Evolutionary conservation across 2,329 filamentous ascomycete species (phyloP).

Genomic region (Atkinsonella hypoxylon): DNA sequence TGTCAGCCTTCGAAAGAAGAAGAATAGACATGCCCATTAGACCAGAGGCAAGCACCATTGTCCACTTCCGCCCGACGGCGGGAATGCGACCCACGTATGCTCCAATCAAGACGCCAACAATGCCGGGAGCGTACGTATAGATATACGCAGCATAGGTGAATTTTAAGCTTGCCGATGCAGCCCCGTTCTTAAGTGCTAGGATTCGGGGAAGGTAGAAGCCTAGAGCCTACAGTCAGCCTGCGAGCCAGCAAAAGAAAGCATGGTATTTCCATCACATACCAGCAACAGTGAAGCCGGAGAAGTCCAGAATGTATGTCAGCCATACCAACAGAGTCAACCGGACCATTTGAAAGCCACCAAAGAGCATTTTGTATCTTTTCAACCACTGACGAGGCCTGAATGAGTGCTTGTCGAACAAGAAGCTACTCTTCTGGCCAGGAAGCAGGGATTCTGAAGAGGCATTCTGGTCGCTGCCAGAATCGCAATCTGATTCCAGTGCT

Average conservation of each 20-base stretch:
- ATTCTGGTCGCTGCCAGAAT: constrained; percentile 1
- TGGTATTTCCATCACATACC: constrained; percentile 11
- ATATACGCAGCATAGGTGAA: constrained; percentile 41
- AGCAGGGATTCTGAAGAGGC: constrained; percentile 1
- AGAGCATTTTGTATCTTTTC: constrained; percentile 21
- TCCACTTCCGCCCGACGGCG: constrained; percentile 29
- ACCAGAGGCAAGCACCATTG: constrained; percentile 29
- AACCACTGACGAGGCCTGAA: constrained; percentile 8
- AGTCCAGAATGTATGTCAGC: constrained; percentile 27
- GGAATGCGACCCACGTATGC: constrained; percentile 27
- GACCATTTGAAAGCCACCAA: constrained; percentile 21
- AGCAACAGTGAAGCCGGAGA: constrained; percentile 26
- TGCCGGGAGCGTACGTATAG: constrained; percentile 40
- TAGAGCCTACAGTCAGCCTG: constrained; percentile 2
- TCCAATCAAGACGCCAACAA: constrained; percentile 37
- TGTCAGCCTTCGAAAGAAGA: constrained; percentile 29
- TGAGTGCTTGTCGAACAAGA: not conserved
- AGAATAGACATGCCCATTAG: constrained; percentile 35
- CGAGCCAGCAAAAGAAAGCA: not conserved
- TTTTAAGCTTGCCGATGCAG: constrained; percentile 27
- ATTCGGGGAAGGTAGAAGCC: constrained; percentile 35
- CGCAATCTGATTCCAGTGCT: constrained; percentile 9
- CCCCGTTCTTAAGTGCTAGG: constrained; percentile 38
- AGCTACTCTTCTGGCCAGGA: not conserved
- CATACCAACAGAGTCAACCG: constrained; percentile 23